phyloP scores from a whole-genome alignment of 1,284 basidiomycete genomes.

The Leccinum angustisporum region DNA sequence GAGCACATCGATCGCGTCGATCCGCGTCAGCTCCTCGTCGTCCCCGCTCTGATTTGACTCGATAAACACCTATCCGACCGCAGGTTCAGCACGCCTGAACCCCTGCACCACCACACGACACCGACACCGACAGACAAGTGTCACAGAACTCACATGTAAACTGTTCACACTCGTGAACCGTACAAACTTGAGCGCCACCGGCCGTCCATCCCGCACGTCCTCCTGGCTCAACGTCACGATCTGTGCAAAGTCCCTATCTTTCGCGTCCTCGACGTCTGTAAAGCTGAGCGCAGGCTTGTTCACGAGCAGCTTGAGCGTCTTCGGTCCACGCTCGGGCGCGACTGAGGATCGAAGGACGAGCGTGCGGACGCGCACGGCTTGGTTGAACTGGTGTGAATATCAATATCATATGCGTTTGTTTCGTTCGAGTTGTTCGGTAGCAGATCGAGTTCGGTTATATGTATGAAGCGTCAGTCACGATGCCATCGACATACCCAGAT shows the following conservation, averaged over 20 bases:
- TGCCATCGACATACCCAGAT: neutral
- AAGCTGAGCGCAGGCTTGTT: conserved; percentile 72
- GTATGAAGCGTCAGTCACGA: neutral
- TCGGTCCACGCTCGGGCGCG: conserved; percentile 56
- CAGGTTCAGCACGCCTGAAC: conserved; percentile 1
- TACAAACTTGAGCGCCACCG: conserved; percentile 67
- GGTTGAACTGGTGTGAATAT: conserved; percentile 65
- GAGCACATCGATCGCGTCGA: conserved; percentile 75
- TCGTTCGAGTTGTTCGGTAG: neutral
- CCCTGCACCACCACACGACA: neutral
- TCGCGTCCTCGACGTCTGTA: conserved; percentile 56
- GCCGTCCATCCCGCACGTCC: conserved; percentile 56
- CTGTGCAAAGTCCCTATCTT: conserved; percentile 54
- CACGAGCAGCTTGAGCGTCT: conserved; percentile 64
- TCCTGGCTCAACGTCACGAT: conserved; percentile 51
- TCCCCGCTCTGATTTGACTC: conserved; percentile 73
- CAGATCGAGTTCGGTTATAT: neutral
- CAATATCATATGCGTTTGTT: too few relatives aligned
- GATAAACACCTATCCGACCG: conserved; percentile 63
- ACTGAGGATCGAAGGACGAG: conserved; percentile 60
- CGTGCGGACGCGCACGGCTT: conserved; percentile 72
- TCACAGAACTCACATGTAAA: conserved; percentile 55
- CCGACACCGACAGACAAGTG: neutral
- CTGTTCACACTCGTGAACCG: conserved; percentile 78
- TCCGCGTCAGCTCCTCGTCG: conserved; percentile 62